Percentiles rank a stretch among this genome's conserved stretches.
Evolutionary conservation across 2,329 filamentous ascomycete genomes (phyloP).

Genomic region (Fusarium siculi): DNA sequence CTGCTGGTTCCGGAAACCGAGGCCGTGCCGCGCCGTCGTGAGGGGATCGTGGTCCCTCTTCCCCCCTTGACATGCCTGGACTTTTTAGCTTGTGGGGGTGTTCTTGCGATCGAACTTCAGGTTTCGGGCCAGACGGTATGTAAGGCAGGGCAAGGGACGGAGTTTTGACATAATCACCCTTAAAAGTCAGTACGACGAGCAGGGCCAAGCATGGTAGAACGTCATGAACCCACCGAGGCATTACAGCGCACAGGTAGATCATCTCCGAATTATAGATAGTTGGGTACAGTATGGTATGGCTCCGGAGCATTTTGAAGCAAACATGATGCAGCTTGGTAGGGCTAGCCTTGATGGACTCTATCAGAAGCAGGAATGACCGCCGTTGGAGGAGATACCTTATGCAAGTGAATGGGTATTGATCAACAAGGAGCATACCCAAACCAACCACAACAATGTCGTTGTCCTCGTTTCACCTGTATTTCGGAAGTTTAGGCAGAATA

Average conservation of each 20-base stretch:
- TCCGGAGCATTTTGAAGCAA: neutral
- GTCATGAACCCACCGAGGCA: slow-evolving; percentile 11
- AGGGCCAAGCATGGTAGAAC: neutral
- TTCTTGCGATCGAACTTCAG: slow-evolving; percentile 1
- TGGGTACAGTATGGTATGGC: neutral
- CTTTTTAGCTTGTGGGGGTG: neutral
- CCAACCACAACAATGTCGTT: slow-evolving; percentile 4
- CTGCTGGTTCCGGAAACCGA: slow-evolving; percentile 40
- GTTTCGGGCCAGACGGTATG: slow-evolving; percentile 9
- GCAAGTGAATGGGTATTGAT: slow-evolving; percentile 14
- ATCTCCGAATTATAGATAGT: slow-evolving; percentile 1
- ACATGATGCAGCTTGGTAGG: slow-evolving; percentile 12
- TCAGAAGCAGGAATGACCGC: slow-evolving; percentile 8
- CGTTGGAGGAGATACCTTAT: neutral
- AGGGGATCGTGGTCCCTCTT: slow-evolving; percentile 9
- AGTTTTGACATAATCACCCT: neutral
- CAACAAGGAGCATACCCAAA: slow-evolving; percentile 1
- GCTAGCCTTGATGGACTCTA: slow-evolving; percentile 20
- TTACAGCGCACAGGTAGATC: neutral
- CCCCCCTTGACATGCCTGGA: slow-evolving; percentile 7
- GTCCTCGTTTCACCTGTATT: slow-evolving; percentile 14
- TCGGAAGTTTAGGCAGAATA: slow-evolving; percentile 28
- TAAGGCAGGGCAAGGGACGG: slow-evolving; percentile 5
- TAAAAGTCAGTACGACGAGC: neutral
- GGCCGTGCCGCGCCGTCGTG: slow-evolving; percentile 20